Evolutionary conservation across 179 eudicot genomes (phyloP), one percentile per base, ranked within the genome.

Genomic region (Actinidia arguta): DNA sequence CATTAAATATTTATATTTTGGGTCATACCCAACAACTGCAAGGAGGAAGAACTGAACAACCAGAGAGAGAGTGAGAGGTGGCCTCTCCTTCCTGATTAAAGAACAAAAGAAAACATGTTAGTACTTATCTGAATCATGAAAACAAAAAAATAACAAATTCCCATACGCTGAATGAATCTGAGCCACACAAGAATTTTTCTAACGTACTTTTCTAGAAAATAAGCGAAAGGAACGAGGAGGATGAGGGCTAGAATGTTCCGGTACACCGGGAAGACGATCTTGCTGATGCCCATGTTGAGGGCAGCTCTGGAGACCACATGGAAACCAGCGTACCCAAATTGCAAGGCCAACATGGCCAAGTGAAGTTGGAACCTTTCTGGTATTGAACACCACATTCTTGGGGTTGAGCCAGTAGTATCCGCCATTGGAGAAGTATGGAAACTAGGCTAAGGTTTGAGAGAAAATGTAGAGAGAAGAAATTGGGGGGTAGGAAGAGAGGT

Each of bases 151-250:
- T 31, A 9, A 36, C 20, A 67, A 14, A 6, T 14, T 31, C 27
- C 5, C 4, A 62, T 62, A 8, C 1, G 67, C 12, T 36, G 22
- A 62, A 20, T 51, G 16, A 10, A 51, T 48, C 27, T 18, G 1
- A 13, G 17, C 7, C 42, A 17, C 14, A 27, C 71, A 67, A 3
- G 74, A 16, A 9, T 70, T 70, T 64, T 42, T 67, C 47, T 3
- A 31, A 82, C 92, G 54, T 92, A 97, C 99, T 95, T 97, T 63
- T 97, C 99, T 4, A 97, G 98, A 84, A 96, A 96, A 87, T 89
- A 94, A 71, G 99, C 99, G 44, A 95, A 95, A 67, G 99, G 99
- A 10, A 90, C 58, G 82, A 96, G 72, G 72, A 96, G 95, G 50
- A 95, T 80, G 56, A 96, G 85, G 99, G 98, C 22, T 1, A 95